phyloP scores from a whole-genome alignment of 441 rosid species.

The Pelargonium citronellum region DNA sequence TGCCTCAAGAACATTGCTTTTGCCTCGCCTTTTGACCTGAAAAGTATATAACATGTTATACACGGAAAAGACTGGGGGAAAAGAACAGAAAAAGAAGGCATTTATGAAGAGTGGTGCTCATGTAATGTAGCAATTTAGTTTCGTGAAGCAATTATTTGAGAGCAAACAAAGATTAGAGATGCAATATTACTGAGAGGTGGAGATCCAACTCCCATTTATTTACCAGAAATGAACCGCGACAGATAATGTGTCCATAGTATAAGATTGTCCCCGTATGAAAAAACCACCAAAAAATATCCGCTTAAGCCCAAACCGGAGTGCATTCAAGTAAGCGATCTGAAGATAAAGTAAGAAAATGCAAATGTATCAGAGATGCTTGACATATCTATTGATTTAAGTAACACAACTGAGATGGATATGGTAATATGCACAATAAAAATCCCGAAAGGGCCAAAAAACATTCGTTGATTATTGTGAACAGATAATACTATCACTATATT shows the following conservation, averaged over 20 bases:
- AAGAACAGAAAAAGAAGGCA: too few relatives aligned
- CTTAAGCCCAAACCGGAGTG: conserved; percentile 28
- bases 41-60: background rate
- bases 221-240: conserved; percentile 94
- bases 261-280: conserved; percentile 84
- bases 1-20: conserved; percentile 3
- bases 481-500: too few relatives aligned
- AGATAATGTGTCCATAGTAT: conserved; percentile 96
- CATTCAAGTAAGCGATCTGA: conserved; percentile 30
- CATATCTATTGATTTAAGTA: conserved; percentile 35
- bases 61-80: too few relatives aligned
- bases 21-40: conserved; percentile 9
- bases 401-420: too few relatives aligned
- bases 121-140: too few relatives aligned
- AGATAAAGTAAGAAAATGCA: background rate
- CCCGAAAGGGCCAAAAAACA: background rate
- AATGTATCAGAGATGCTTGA: conserved; percentile 20
- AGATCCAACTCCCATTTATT: conserved; percentile 7
- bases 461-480: too few relatives aligned
- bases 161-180: too few relatives aligned
- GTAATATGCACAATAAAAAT: conserved; percentile 45
- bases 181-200: too few relatives aligned
- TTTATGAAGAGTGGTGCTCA: too few relatives aligned
- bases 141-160: too few relatives aligned
- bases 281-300: conserved; percentile 58